Evolutionary conservation across 2,329 filamentous ascomycete genomes (phyloP).

Genomic region (Cercospora beticola): DNA sequence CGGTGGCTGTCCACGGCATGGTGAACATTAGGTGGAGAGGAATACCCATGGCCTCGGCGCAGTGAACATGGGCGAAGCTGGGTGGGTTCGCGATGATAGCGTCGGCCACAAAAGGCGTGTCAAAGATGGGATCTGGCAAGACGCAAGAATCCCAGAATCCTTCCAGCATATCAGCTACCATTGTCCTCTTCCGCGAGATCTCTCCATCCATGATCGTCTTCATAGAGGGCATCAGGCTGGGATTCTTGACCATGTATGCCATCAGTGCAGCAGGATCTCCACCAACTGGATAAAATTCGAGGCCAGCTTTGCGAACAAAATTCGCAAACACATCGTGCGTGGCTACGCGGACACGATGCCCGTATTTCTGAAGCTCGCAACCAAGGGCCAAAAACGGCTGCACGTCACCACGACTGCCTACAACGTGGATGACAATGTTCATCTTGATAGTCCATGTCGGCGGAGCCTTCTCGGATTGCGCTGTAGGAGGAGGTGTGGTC

Average conservation of each 20-base stretch:
- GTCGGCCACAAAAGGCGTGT: slow-evolving; percentile 75
- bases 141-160: neutral
- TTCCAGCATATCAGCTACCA: neutral
- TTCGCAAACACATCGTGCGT: slow-evolving; percentile 68
- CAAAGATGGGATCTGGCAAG: neutral
- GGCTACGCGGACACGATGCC: slow-evolving; percentile 70
- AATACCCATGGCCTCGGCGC: slow-evolving; percentile 70
- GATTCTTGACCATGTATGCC: slow-evolving; percentile 44
- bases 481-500: neutral
- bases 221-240: slow-evolving; percentile 34
- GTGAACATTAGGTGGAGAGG: slow-evolving; percentile 87
- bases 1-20: slow-evolving; percentile 85
- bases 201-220: slow-evolving; percentile 39
- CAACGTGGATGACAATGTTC: neutral
- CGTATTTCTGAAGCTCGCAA: slow-evolving; percentile 63
- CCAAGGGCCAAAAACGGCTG: slow-evolving; percentile 74
- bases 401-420: slow-evolving; percentile 72
- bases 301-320: slow-evolving; percentile 47
- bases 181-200: neutral
- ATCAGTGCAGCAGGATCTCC: slow-evolving; percentile 73
- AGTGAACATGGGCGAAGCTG: slow-evolving; percentile 71
- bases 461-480: neutral
- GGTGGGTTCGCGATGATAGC: slow-evolving; percentile 75
- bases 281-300: slow-evolving; percentile 77
- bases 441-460: neutral